Conservation (phyloP, 495 filamentous ascomycete species). For the Neurospora sublineolata region DNA sequence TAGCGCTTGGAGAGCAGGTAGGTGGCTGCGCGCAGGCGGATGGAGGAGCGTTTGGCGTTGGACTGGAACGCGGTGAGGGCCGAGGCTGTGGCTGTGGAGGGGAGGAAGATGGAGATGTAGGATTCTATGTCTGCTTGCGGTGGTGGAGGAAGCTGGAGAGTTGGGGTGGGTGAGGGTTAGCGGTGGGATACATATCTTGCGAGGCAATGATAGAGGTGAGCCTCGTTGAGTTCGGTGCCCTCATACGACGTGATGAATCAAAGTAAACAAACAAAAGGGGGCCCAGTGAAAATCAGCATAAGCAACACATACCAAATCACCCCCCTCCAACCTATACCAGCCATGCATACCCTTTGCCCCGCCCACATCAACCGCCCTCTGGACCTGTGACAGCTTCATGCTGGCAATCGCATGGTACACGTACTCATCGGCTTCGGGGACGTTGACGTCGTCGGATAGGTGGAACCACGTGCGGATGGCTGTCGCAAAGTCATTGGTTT, state of each 20-base stretch:
- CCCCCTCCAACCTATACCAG: slow-evolving; percentile 31
- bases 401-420: slow-evolving; percentile 46
- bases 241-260: neutral
- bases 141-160: slow-evolving; percentile 29
- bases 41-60: slow-evolving; percentile 47
- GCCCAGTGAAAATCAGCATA: neutral
- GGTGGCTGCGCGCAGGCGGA: slow-evolving; percentile 35
- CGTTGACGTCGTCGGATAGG: slow-evolving; percentile 20
- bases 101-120: slow-evolving; percentile 48
- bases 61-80: slow-evolving; percentile 41
- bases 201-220: neutral
- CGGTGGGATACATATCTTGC: neutral
- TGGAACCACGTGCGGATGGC: slow-evolving; percentile 43
- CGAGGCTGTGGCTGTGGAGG: slow-evolving; percentile 35
- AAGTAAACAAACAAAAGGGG: neutral
- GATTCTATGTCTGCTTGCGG: slow-evolving; percentile 38
- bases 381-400: slow-evolving; percentile 40
- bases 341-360: slow-evolving; percentile 28
- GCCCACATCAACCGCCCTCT: slow-evolving; percentile 36
- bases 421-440: slow-evolving; percentile 31
- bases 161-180: slow-evolving; percentile 6
- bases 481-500: slow-evolving; percentile 33
- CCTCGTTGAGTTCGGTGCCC: neutral
- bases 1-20: slow-evolving; percentile 37
- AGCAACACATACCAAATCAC: slow-evolving; percentile 13